Base-by-base conservation (phyloP, 805 yeast genomes). In the Starmerella lactis-condensi region DNA sequence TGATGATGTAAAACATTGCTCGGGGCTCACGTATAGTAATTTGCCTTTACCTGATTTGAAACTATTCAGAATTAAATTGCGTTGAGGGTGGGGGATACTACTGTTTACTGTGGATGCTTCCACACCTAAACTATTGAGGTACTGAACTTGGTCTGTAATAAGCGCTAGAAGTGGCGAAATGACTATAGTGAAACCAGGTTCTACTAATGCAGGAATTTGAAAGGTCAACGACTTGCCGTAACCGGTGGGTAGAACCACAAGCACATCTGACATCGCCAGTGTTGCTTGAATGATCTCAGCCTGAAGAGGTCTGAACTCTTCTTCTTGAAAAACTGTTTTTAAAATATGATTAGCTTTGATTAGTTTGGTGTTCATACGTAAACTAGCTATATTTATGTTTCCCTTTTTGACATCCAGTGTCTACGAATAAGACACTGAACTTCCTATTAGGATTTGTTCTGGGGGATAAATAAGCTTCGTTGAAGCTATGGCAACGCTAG, bases 201-300 rank as follows among this genome's bases (percentile, higher is more conserved):
- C 37, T 37, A 62, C 1, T 81, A 70, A 22, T 0, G 98, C 94
- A 0, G 98, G 96, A 18, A 89, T 60, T 53, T 89, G 98, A 52
- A 81, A 89, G 46, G 96, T 85, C 16, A 89, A 56, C 0, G 96
- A 85, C 48, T 89, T 89, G 32, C 98, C 98, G 35, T 95, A 95
- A 26, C 98, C 98, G 1, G 98, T 89, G 0, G 98, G 98, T 83
- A 89, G 79, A 44, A 89, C 58, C 2, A 89, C 95, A 56, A 89
- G 77, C 0, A 78, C 91, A 52, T 89, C 98, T 26, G 66, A 62
- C 0, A 92, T 89, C 4, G 4, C 26, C 9, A 45, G 31, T 4
- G 43, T 47, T 3, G 47, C 42, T 5, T 35, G 31, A 5, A 51
- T 34, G 16, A 46, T 42, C 11, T 41, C 41, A 16, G 29, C 36